Conservation (phyloP, 1,139 yeast genomes). For the Candida tetrigidarum region DNA sequence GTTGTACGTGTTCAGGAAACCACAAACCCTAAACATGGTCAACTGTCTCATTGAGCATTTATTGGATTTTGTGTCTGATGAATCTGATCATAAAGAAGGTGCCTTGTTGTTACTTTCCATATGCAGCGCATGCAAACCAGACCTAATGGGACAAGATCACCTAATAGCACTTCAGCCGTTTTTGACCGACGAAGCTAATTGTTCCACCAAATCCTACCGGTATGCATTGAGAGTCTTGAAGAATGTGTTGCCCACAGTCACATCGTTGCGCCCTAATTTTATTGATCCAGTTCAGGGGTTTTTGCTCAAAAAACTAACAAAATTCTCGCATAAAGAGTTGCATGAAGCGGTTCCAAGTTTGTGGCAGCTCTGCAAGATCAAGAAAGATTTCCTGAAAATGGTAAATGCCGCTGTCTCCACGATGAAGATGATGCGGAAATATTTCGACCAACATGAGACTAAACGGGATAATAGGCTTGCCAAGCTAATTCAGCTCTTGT, state of each 20-base stretch:
- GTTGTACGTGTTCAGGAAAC: slow-evolving; percentile 37
- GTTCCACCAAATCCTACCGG: slow-evolving; percentile 38
- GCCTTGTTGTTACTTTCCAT: slow-evolving; percentile 54
- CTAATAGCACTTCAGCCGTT: slow-evolving; percentile 64
- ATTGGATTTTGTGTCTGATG: slow-evolving; percentile 31
- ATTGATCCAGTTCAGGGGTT: slow-evolving; percentile 53
- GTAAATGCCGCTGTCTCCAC: slow-evolving; percentile 67
- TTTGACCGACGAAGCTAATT: slow-evolving; percentile 48
- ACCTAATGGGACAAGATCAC: slow-evolving; percentile 64
- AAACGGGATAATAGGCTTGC: slow-evolving; percentile 50
- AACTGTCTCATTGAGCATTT: slow-evolving; percentile 6
- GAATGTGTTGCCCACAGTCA: slow-evolving; percentile 46
- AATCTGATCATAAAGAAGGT: slow-evolving; percentile 27
- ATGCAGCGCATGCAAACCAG: slow-evolving; percentile 53
- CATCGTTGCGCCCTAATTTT: slow-evolving; percentile 55
- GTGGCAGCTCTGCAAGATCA: slow-evolving; percentile 55
- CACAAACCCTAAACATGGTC: slow-evolving; percentile 13
- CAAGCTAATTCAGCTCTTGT: slow-evolving; percentile 64
- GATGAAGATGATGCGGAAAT: slow-evolving; percentile 51
- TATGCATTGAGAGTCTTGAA: slow-evolving; percentile 58
- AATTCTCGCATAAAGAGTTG: slow-evolving; percentile 58
- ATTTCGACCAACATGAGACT: slow-evolving; percentile 29
- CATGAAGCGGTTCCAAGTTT: slow-evolving; percentile 72
- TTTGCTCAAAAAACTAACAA: slow-evolving; percentile 59
- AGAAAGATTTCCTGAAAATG: slow-evolving; percentile 50